These are phyloP conservation scores for Vitis rotundifolia DNA, from an alignment of 164 flowering plant species.

Conservation along the genomic window DNA sequence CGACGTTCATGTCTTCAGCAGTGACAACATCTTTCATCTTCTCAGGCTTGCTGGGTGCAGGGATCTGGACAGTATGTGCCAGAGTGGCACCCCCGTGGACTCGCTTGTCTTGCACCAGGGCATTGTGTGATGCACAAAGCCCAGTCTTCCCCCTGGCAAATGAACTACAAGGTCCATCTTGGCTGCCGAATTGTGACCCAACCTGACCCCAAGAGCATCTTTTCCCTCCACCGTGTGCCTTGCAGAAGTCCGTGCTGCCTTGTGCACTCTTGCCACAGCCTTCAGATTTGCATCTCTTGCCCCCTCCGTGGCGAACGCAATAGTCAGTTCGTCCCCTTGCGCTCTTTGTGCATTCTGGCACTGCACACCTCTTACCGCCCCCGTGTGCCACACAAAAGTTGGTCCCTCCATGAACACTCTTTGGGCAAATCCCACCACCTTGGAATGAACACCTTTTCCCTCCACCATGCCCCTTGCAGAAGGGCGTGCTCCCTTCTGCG, in stretches of 20 bases:
- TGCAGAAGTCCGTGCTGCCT: constrained; percentile 92
- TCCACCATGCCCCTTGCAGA: constrained; percentile 96
- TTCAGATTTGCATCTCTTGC: constrained; percentile 79
- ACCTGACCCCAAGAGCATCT: constrained; percentile 87
- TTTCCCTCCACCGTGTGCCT: constrained; percentile 95
- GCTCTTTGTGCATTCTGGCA: constrained; percentile 85
- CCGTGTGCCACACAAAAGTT: constrained; percentile 87
- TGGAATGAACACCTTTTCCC: constrained; percentile 85
- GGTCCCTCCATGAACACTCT: constrained; percentile 94
- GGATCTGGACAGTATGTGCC: constrained; percentile 41
- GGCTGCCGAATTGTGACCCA: constrained; percentile 54
- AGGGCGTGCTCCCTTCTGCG: constrained; percentile 92
- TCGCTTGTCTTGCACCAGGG: constrained; percentile 73
- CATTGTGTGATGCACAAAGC: constrained; percentile 77
- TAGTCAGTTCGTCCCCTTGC: constrained; percentile 86
- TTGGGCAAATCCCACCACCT: constrained; percentile 77
- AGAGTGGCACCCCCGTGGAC: constrained; percentile 92
- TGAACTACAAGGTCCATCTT: constrained; percentile 58
- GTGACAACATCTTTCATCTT: constrained; percentile 29
- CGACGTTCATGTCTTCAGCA: constrained; percentile 48
- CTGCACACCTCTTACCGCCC: constrained; percentile 93
- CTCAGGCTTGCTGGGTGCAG: constrained; percentile 25
- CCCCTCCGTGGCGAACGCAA: constrained; percentile 97
- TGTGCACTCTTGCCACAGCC: constrained; percentile 92
- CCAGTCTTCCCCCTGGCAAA: constrained; percentile 90